Evolutionary conservation across 2,329 filamentous ascomycete species (phyloP), one percentile per base, ranked within the genome.

Genomic region (Aureobasidium zeae): DNA sequence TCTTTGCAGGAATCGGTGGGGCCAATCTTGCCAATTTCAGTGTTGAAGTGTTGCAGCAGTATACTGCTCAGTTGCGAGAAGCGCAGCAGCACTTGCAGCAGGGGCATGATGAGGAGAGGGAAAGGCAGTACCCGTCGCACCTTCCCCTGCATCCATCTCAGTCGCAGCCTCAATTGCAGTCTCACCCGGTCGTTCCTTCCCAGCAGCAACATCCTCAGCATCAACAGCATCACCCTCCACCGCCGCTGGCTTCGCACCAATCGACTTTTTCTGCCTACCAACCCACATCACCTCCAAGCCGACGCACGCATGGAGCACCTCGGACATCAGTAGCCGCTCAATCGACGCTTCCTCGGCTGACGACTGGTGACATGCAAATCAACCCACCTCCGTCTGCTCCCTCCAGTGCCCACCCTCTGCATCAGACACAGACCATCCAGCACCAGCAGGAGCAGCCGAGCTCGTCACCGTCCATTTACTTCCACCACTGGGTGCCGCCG

Each of bases 401-500:
- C 62, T 6, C 52, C 48, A 49, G 56, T 57, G 48, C 57, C 20
- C 67, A 69, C 48, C 65, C 65, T 35, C 49, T 65, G 29, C 65
- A 68, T 45, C 63, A 64, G 45, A 62, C 65, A 28, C 72, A 77
- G 44, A 64, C 68, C 6, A 63, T 70, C 33, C 72, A 74, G 47
- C 76, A 79, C 33, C 72, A 74, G 47, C 76, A 79, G 54, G 74
- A 82, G 52, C 76, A 79, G 34, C 64, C 76, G 32, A 70, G 80
- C 50, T 73, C 77, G 13, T 85, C 83, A 29, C 79, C 82, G 0
- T 83, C 81, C 16, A 83, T 94, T 35, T 91, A 86, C 62, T 94
- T 94, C 60, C 86, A 94, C 58, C 86, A 94, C 59, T 94, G 87
- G 86, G 83, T 89, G 48, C 87, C 87, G 33, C 87, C 87, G 11